phyloP scores from a whole-genome alignment of 805 yeast species.

The Diddensiella santjacobensis region DNA sequence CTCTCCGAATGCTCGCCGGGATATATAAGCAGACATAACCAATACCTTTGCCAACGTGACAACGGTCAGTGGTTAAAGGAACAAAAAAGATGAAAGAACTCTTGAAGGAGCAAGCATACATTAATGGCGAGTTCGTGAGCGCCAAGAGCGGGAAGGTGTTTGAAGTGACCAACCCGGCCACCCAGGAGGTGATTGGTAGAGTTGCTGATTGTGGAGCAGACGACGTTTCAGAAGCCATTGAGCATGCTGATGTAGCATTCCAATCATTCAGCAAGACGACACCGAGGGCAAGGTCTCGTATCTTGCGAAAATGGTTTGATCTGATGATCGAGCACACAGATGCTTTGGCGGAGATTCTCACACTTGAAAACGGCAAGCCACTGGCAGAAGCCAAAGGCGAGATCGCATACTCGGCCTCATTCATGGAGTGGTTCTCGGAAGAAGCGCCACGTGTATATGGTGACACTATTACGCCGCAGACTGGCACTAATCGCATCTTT shows the following conservation, averaged over 20 bases:
- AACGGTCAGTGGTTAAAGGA: too few species aligned
- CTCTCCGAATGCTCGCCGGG: too few species aligned
- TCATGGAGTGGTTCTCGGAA: constrained; percentile 72
- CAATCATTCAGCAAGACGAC: constrained; percentile 48
- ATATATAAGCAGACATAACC: too few species aligned
- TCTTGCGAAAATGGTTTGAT: constrained; percentile 50
- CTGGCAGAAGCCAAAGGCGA: constrained; percentile 66
- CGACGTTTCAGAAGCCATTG: constrained; percentile 50
- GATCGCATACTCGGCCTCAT: constrained; percentile 63
- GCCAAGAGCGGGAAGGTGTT: constrained; percentile 41
- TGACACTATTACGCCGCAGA: constrained; percentile 51
- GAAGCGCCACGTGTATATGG: constrained; percentile 63
- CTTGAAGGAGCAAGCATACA: not conserved
- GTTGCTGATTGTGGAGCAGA: constrained; percentile 42
- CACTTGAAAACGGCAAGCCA: constrained; percentile 74
- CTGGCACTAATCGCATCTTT: constrained; percentile 44
- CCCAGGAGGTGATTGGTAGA: constrained; percentile 44
- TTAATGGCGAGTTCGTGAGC: constrained; percentile 6
- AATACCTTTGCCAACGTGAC: too few species aligned
- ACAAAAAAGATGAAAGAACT: not conserved
- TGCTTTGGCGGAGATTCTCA: constrained; percentile 60
- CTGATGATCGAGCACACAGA: constrained; percentile 54
- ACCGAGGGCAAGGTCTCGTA: constrained; percentile 52
- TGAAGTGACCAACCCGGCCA: constrained; percentile 76
- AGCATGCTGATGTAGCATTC: constrained; percentile 54